These are phyloP conservation scores for Blepharisma japonicum DNA, from an alignment of 73 alveolate species.

Conservation along the genomic window DNA sequence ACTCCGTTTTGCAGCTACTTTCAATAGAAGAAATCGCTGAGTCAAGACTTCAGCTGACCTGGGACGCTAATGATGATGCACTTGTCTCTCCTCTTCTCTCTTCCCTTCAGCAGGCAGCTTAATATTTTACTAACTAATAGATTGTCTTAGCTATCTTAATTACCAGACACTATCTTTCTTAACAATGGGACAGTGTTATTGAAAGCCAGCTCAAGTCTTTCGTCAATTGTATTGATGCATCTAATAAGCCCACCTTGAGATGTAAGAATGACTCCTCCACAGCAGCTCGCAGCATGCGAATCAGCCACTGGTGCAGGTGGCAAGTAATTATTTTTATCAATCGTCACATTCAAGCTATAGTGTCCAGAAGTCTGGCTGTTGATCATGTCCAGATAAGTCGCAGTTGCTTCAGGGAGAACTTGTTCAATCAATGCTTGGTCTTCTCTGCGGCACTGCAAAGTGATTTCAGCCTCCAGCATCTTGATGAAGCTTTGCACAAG, in stretches of 20 bases:
- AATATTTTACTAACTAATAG: no score
- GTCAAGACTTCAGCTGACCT: no score
- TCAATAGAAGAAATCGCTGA: no score
- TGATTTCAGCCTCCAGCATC: conserved; percentile 56
- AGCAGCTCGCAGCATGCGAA: conserved; percentile 27
- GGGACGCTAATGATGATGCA: no score
- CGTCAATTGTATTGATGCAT: conserved; percentile 66
- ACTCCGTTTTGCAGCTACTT: no score
- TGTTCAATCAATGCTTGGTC: conserved; percentile 43
- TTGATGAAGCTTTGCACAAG: conserved; percentile 64
- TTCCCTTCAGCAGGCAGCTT: no score
- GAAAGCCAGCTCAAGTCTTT: conserved; percentile 38
- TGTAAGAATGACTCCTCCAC: conserved; percentile 64
- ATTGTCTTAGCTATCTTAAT: no score
- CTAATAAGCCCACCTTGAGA: conserved; percentile 55
- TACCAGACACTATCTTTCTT: no score
- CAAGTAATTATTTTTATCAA: conserved; percentile 39
- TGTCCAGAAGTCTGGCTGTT: conserved; percentile 50
- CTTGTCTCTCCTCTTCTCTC: no score
- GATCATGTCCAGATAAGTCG: conserved; percentile 50
- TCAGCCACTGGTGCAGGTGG: conserved; percentile 52
- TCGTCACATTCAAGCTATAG: conserved; percentile 29
- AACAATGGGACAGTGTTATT: no score
- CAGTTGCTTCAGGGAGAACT: conserved; percentile 45
- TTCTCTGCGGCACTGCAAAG: conserved; percentile 49